Base-by-base conservation (phyloP, 2,329 filamentous ascomycete genomes). In the Curvularia lunata region DNA sequence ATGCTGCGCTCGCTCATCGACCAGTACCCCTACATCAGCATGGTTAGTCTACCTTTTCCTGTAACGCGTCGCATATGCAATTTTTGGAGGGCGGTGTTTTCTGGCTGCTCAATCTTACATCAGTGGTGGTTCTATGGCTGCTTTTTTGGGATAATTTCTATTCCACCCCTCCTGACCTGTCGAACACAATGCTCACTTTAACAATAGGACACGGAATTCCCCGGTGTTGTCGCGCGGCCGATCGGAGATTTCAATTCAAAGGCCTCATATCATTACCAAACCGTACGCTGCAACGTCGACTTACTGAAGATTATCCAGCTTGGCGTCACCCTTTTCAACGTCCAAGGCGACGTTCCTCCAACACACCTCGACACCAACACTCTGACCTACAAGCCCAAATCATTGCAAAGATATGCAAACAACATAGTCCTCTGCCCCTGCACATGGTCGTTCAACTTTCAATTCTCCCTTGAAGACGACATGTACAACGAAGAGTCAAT, bases 391-490 rank as follows among this genome's bases (percentile, higher is more conserved):
- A 64, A 70, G 40, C 72, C 72, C n/a, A 77, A 81, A 52, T 80
- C 80, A 61, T 77, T 81, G 42, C 79, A 80, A 63, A 77, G 78
- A 25, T 84, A 85, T 63, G 79, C 77, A 19, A 83, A 81, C 62
- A 82, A 82, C 62, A 79, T 85, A 52, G 74, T 82, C n/a, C 83
- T 85, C 48, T 88, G 92, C 58, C 94, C 91, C 16, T 96, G 91
- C 74, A 96, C 94, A 18, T 99, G 95, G 95, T 94, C 97, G 68
- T 99, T 99, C 84, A 98, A 99, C 82, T 99, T 99, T 80, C 90
- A 93, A 69, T 99, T 98, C 78, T 95, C 92, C 1, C 84, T 97
- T 9, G 91, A 95, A 66, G 88, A 94, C 38, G 95, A 99, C 79
- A 99, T 99, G 95, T 98, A 96, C 79, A 95, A 96, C 63, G 90